phyloP scores from a whole-genome alignment of 2,329 filamentous ascomycete species.

The Lasiodiplodia hormozganensis region DNA sequence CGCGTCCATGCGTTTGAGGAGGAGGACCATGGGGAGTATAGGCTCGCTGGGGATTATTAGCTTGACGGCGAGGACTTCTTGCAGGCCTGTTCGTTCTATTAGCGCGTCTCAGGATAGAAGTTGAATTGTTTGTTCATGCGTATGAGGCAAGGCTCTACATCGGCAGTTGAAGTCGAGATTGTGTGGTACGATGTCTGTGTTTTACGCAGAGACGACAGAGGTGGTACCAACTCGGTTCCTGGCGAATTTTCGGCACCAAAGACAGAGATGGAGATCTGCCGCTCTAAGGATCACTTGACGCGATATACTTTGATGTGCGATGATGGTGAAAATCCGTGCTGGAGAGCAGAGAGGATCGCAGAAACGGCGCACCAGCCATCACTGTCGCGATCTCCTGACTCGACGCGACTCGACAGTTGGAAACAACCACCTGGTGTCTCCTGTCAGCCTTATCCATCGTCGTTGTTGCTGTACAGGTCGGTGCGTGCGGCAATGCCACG shows the following conservation, averaged over 20 bases:
- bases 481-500: slow-evolving; percentile 19
- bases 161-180: background rate
- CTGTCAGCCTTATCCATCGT: background rate
- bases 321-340: slow-evolving; percentile 3
- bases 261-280: background rate
- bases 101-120: background rate
- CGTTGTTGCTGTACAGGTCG: background rate
- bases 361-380: background rate
- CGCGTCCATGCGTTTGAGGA: background rate
- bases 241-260: background rate
- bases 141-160: background rate
- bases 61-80: background rate
- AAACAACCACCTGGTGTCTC: background rate
- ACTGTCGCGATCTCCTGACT: slow-evolving; percentile 3
- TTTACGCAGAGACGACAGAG: background rate
- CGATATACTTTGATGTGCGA: background rate
- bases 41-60: background rate
- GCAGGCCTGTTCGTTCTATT: background rate
- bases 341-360: background rate
- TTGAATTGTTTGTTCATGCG: background rate
- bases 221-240: too few species aligned
- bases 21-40: background rate
- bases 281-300: background rate
- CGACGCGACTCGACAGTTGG: background rate
- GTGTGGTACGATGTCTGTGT: background rate